Base-by-base conservation (phyloP, 2,329 filamentous ascomycete genomes). In the Myriangium duriaei region DNA sequence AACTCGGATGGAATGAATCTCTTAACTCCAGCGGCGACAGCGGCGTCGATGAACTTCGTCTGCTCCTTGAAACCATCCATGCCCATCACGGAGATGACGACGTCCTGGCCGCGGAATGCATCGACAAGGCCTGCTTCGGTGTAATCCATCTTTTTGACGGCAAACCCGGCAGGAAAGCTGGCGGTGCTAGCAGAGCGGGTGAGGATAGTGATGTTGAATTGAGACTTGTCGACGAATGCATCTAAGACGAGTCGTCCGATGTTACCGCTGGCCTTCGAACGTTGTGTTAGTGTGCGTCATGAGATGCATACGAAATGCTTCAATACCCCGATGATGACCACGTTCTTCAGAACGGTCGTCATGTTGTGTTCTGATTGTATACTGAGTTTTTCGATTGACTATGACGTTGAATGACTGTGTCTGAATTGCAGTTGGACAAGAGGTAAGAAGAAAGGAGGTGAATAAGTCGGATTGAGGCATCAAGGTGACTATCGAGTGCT, bases 1-100 rank as follows among this genome's bases (percentile, higher is more conserved):
- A 61, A 66, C 40, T 65, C 63, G 17, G 56, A 51, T 7, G 63
- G 61, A 17, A 66, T 54, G 45, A 63, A 59, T 11, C 58, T 53
- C 32, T 48, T 51, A 3, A 64, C 61, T 5, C 58, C 56, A 5
- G 58, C 59, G n/a, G 56, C 51, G 31, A 61, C 44, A 11, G 56
- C 50, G 12, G 61, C 62, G 31, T 64, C 54, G 30, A 65, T 51
- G 21, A 66, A 52, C 4, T 41, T 34, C 14, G 45, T 46, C 38
- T 58, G 55, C 2, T 34, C 10, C 9, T 45, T 39, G 13, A 49
- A 45, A n/a, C 53, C 50, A n/a, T 51, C 50, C 11, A 57, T 51
- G 34, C 46, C 45, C 3, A 62, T 37, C 11, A 52, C 52, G 17
- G 54, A 57, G 37, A 66, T 51, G 15, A 63, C 47, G 2, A 60